A percentile compares a stretch with the other conserved stretches of the same genome.
Evolutionary conservation across 1,284 basidiomycete genomes (phyloP).

Genomic region (Microbotryum violaceum): DNA sequence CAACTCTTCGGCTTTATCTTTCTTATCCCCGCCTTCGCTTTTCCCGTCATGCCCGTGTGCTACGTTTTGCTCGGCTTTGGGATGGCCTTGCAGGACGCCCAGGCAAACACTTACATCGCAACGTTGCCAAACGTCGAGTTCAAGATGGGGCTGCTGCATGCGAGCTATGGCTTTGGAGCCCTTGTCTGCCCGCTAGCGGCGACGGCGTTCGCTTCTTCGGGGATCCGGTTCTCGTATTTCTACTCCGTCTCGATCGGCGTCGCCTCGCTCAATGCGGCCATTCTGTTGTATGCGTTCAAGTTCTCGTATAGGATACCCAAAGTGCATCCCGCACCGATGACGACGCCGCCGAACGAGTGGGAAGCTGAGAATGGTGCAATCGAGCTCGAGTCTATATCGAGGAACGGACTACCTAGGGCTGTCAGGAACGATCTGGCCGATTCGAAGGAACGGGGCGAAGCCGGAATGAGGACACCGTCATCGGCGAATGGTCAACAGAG

Average conservation of each 20-base stretch:
- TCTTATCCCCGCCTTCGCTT: slow-evolving; percentile 26
- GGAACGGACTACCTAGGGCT: no score
- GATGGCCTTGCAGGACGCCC: slow-evolving; percentile 21
- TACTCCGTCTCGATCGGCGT: slow-evolving; percentile 21
- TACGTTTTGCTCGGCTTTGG: slow-evolving; percentile 23
- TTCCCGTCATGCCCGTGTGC: slow-evolving; percentile 19
- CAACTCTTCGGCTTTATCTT: slow-evolving; percentile 22
- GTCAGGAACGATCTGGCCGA: no score
- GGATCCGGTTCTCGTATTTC: slow-evolving; percentile 21
- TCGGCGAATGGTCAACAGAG: no score
- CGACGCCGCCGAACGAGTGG: slow-evolving; percentile 2
- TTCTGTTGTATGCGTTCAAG: slow-evolving; percentile 21
- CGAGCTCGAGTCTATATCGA: background rate
- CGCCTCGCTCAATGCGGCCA: slow-evolving; percentile 6
- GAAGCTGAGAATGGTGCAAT: background rate
- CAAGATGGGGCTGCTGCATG: slow-evolving; percentile 24
- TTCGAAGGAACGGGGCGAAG: no score
- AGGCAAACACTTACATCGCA: slow-evolving; percentile 25
- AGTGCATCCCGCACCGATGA: background rate
- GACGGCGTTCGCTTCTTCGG: slow-evolving; percentile 23
- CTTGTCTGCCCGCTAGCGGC: slow-evolving; percentile 25
- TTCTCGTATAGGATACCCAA: slow-evolving; percentile 22
- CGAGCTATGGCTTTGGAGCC: slow-evolving; percentile 20
- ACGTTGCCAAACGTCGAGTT: slow-evolving; percentile 13
- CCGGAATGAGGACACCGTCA: no score